A percentile compares a stretch with the other conserved stretches of the same genome.
These are phyloP conservation scores for Kurtzmaniella quercitrusa DNA, from an alignment of 1,139 yeast species.

Conservation along the genomic window DNA sequence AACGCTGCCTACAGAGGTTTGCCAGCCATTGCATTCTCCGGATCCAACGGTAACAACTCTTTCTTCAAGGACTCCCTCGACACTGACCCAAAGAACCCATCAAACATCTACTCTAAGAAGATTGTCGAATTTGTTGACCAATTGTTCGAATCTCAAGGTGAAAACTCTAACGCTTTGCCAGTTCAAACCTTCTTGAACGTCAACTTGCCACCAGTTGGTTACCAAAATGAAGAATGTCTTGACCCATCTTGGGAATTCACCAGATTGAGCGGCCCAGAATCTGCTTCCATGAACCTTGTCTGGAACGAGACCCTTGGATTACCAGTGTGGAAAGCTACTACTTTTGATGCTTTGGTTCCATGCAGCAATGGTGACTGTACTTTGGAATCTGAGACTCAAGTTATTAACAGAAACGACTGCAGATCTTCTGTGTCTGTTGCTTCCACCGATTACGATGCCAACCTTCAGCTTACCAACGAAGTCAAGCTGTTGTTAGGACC, in stretches of 20 bases:
- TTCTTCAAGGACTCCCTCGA: conserved; percentile 37
- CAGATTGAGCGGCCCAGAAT: conserved; percentile 33
- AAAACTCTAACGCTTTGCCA: conserved; percentile 31
- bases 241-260: conserved; percentile 33
- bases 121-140: conserved; percentile 30
- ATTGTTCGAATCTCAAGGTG: conserved; percentile 30
- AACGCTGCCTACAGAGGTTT: conserved; percentile 38
- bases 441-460: conserved; percentile 42
- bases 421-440: conserved; percentile 34
- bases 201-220: conserved; percentile 40
- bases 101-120: conserved; percentile 33
- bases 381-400: conserved; percentile 32
- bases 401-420: conserved; percentile 24
- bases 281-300: conserved; percentile 25
- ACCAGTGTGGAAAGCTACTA: conserved; percentile 7
- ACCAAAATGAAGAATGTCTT: conserved; percentile 27
- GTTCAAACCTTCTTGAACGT: conserved; percentile 39
- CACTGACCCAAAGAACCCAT: conserved; percentile 28
- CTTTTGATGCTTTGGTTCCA: conserved; percentile 19
- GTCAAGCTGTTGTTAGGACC: conserved; percentile 24
- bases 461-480: conserved; percentile 22
- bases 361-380: conserved; percentile 34
- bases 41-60: conserved; percentile 40
- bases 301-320: conserved; percentile 27
- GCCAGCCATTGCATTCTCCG: conserved; percentile 45